phyloP scores from a whole-genome alignment of 2,329 filamentous ascomycete species.

The Xylariaceae sp. region DNA sequence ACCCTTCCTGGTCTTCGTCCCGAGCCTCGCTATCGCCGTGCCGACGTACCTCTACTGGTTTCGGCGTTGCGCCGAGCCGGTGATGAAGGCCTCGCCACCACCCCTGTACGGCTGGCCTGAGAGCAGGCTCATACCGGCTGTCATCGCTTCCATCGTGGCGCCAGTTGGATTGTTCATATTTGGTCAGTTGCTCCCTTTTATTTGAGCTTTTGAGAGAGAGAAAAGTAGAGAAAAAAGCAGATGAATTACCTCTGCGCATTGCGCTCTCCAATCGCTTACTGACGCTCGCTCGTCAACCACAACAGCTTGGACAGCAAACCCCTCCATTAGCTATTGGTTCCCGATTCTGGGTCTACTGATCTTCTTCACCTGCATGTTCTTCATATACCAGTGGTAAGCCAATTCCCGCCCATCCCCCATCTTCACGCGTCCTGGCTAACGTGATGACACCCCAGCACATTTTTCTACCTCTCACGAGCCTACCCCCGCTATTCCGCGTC shows the following conservation, averaged over 20 bases:
- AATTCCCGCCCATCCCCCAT: too few species aligned
- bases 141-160: slow-evolving; percentile 30
- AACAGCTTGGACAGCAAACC: slow-evolving; percentile 29
- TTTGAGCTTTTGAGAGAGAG: too few species aligned
- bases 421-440: too few species aligned
- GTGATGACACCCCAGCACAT: slow-evolving; percentile 23
- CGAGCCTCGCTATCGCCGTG: slow-evolving; percentile 33
- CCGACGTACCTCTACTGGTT: slow-evolving; percentile 31
- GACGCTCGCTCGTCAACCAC: neutral
- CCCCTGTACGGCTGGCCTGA: slow-evolving; percentile 16
- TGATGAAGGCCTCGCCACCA: slow-evolving; percentile 11
- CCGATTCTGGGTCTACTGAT: slow-evolving; percentile 35
- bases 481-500: slow-evolving; percentile 19
- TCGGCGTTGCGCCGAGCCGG: slow-evolving; percentile 21
- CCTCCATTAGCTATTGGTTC: slow-evolving; percentile 24
- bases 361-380: slow-evolving; percentile 27
- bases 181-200: slow-evolving; percentile 9
- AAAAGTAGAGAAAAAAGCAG: too few species aligned
- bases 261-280: too few species aligned
- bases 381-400: slow-evolving; percentile 16
- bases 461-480: slow-evolving; percentile 30
- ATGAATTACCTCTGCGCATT: too few species aligned
- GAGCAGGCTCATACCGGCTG: slow-evolving; percentile 28
- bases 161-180: slow-evolving; percentile 36
- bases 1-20: slow-evolving; percentile 37